Evolutionary conservation across 139 green algal genomes (phyloP).

Genomic region (Haematococcus sp.): DNA sequence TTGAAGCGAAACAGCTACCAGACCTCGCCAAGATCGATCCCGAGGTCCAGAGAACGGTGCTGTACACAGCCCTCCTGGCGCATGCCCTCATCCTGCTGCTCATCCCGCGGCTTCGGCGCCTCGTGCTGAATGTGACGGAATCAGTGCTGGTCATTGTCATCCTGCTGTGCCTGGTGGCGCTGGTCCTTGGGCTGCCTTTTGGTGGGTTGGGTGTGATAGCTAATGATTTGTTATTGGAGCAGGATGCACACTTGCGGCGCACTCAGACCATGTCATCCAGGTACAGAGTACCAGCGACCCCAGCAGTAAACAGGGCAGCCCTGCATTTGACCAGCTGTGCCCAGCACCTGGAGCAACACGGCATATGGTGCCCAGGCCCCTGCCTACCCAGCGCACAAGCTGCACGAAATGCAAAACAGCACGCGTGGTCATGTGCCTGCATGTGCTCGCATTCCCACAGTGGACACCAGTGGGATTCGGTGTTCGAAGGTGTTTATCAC

Average conservation of each 20-base stretch:
- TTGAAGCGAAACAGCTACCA: no score
- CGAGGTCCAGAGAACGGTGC: no score
- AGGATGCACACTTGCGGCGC: not conserved
- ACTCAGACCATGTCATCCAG: not conserved
- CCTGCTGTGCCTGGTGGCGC: not conserved
- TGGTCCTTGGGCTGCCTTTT: slow-evolving; percentile 4
- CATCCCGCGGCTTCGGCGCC: not conserved
- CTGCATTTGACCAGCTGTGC: not conserved
- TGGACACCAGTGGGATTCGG: no score
- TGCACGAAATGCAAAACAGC: no score
- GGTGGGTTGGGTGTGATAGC: not conserved
- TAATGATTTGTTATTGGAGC: not conserved
- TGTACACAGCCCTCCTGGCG: not conserved
- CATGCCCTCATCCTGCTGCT: not conserved
- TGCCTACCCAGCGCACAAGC: no score
- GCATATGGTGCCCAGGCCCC: no score
- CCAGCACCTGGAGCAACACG: not conserved
- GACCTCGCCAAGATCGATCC: no score
- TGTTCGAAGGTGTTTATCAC: no score
- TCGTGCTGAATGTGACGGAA: not conserved
- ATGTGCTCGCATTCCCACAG: no score
- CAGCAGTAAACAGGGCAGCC: no score
- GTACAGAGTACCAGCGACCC: no score
- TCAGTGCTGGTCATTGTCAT: not conserved
- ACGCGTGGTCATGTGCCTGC: no score